Evolutionary conservation across 352 stramenopile species (phyloP), one percentile per base, ranked within the genome.

Genomic region (Phytophthora lateralis): DNA sequence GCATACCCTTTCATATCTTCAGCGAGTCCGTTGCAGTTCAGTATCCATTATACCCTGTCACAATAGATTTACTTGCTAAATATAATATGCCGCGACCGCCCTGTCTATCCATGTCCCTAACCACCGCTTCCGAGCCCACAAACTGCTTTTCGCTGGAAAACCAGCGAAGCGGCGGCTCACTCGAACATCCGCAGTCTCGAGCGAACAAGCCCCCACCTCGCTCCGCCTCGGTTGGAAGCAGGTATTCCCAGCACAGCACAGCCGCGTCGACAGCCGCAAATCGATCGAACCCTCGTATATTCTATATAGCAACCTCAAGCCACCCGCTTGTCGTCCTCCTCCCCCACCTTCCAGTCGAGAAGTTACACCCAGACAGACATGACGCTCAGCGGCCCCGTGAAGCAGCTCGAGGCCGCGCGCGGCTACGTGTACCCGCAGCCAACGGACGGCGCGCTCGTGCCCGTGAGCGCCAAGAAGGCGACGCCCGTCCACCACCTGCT

Each of bases 341-440:
- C 37, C 42, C n/a, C 34, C 52, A 63, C 39, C 44, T 52, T 65
- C 37, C 56, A 56, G 18, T 64, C 47, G 17, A 21, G 50, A 66
- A 69, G 49, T 59, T 69, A 62, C 49, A 27, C 26, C 30, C 17
- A 24, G 18, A 49, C 49, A 64, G 12, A 34, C 49, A 85, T 82
- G 76, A 82, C 73, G 56, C 72, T 84, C 45, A 69, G 61, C 38
- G 76, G 67, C 6, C 73, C 64, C 34, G 64, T 85, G 6, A 79
- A 82, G 66, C 75, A 77, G 62, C 74, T 82, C 21, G 74, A 82
- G 43, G 51, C 63, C 29, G 53, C 64, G 47, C 71, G 60, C 39
- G 65, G 69, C 42, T 77, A 74, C 53, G 60, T 82, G 52, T 82
- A 76, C 50, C 68, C 38, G 38, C 38, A 44, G 38, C 38, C 71